Conservation (phyloP, 2,329 filamentous ascomycete species). For the Colletotrichum abscissum region DNA sequence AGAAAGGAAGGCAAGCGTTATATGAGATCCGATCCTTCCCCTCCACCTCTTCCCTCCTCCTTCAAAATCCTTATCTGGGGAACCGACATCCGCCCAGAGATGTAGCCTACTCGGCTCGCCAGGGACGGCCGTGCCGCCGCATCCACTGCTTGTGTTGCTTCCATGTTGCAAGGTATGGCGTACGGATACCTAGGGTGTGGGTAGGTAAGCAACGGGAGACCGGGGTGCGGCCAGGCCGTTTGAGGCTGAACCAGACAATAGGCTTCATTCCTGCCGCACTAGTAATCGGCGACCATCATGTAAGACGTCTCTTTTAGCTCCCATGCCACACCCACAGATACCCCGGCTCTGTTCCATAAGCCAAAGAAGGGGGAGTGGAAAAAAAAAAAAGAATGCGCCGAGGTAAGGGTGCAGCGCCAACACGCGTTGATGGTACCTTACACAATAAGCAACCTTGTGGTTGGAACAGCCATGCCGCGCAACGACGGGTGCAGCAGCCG, state of each 20-base stretch:
- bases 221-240: background rate
- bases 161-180: no score
- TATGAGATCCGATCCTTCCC: background rate
- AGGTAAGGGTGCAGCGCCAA: background rate
- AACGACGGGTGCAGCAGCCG: background rate
- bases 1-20: background rate
- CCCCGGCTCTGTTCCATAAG: no score
- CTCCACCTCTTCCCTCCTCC: background rate
- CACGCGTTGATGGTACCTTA: background rate
- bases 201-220: no score
- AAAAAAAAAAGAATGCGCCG: background rate
- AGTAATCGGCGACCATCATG: conserved; percentile 29
- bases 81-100: background rate
- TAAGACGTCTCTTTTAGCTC: background rate
- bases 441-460: background rate
- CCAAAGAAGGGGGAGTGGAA: no score
- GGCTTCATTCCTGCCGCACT: conserved; percentile 7
- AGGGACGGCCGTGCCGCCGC: background rate
- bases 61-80: background rate
- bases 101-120: background rate
- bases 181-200: no score
- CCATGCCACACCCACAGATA: background rate
- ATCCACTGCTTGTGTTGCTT: background rate
- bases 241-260: background rate
- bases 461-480: background rate